Conservation (phyloP, 345 rosid species). For the Stellera chamaejasme region DNA sequence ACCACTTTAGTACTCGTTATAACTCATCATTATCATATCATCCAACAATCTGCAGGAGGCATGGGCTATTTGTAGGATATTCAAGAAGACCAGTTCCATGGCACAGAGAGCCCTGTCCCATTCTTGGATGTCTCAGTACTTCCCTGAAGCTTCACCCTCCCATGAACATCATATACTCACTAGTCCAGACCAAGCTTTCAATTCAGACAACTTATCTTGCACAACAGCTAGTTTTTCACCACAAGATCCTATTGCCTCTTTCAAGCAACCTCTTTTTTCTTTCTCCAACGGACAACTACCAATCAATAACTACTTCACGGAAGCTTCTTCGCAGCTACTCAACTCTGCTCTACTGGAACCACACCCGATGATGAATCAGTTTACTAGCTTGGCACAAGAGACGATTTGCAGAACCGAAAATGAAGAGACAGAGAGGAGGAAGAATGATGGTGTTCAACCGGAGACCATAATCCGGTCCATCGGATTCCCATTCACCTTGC, state of each 20-base stretch:
- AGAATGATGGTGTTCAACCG: constrained; percentile 22
- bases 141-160: constrained; percentile 22
- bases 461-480: constrained; percentile 19
- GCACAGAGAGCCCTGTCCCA: constrained; percentile 64
- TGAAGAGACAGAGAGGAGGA: constrained; percentile 18
- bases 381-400: constrained; percentile 28
- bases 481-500: constrained; percentile 54
- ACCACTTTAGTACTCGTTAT: too few species aligned
- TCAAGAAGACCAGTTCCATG: constrained; percentile 70
- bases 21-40: too few species aligned
- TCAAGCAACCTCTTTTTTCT: constrained; percentile 20
- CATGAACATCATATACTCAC: constrained; percentile 12
- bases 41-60: constrained; percentile 45
- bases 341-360: constrained; percentile 23
- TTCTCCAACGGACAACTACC: constrained; percentile 23
- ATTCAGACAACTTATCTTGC: constrained; percentile 42
- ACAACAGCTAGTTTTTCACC: constrained; percentile 22
- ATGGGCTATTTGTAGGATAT: constrained; percentile 97
- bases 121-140: constrained; percentile 40
- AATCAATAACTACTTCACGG: constrained; percentile 20
- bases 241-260: constrained; percentile 17
- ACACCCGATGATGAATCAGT: constrained; percentile 17
- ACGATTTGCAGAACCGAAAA: constrained; percentile 16
- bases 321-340: constrained; percentile 24
- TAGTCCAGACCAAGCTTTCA: constrained; percentile 21